Evolutionary conservation across 2,329 filamentous ascomycete genomes (phyloP), one percentile per base, ranked within the genome.

Genomic region (Aspergillus chevalieri): DNA sequence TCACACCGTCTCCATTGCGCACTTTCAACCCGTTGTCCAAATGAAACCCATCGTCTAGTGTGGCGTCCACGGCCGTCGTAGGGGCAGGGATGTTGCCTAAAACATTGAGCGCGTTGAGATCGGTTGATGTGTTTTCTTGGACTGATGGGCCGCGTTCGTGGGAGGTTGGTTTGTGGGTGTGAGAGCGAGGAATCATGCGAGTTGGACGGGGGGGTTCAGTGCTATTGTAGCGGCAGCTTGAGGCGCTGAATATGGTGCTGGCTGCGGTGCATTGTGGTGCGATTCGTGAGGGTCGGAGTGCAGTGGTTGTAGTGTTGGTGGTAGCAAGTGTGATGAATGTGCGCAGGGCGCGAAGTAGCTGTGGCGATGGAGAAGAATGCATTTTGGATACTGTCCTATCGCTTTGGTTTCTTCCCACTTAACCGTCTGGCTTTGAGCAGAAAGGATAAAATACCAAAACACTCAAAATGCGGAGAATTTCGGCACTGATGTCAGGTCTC

Each of bases 11-110:
- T 0, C 85, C 85, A 43, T 81, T 82, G 1, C 74, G 72, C 26
- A 95, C 82, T 47, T 81, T 83, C 33, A 87, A 74, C 9, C 91
- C 90, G 60, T 84, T 94, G 70, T 93, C 87, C 43, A 98, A 76
- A 56, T 86, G 82, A 68, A 98, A 98, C 1, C 93, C 93, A 60
- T 92, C 84, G 52, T 79, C 74, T 51, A 87, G 82, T 71, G 89
- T 95, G 5, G 86, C 83, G 60, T 96, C 90, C 43, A 98, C 83
- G 2, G 84, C 83, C 0, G 89, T 95, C 0, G 89, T 84, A 0
- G 92, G 93, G 3, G 81, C 76, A 0, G 89, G 86, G 1, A 84
- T 82, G 57, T 82, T 83, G 38, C 82, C 84, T 4, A 97, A 78
- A 6, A 98, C 85, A 66, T 98, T 84, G 56, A 97, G 78, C 12